phyloP scores from a whole-genome alignment of 805 yeast genomes.

The Ogataea allantospora region DNA sequence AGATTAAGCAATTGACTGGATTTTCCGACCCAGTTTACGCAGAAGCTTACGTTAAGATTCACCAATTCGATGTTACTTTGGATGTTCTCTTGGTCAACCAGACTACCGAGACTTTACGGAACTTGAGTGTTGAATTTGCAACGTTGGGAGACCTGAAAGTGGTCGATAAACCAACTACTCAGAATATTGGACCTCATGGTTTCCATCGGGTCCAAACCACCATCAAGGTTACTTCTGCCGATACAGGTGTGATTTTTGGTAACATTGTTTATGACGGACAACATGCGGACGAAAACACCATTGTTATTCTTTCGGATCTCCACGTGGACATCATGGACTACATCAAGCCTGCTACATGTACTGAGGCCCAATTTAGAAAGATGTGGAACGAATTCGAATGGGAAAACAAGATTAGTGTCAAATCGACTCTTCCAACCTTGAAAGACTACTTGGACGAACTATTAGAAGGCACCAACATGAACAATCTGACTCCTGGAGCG shows the following conservation, averaged over 20 bases:
- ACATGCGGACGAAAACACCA: slow-evolving; percentile 83
- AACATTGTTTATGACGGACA: slow-evolving; percentile 95
- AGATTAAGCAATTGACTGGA: slow-evolving; percentile 93
- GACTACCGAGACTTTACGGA: slow-evolving; percentile 85
- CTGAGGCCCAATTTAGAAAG: slow-evolving; percentile 86
- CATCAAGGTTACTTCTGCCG: slow-evolving; percentile 93
- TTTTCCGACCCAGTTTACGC: slow-evolving; percentile 97
- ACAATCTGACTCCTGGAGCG: slow-evolving; percentile 88
- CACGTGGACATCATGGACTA: slow-evolving; percentile 97
- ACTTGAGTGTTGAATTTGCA: slow-evolving; percentile 91
- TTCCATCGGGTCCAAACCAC: slow-evolving; percentile 88
- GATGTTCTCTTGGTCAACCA: slow-evolving; percentile 95
- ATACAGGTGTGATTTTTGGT: slow-evolving; percentile 97
- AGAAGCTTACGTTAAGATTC: slow-evolving; percentile 94
- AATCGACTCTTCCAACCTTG: slow-evolving; percentile 62
- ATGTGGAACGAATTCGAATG: slow-evolving; percentile 99
- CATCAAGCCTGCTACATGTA: slow-evolving; percentile 89
- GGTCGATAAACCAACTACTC: slow-evolving; percentile 84
- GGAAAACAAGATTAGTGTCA: slow-evolving; percentile 95
- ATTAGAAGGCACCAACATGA: slow-evolving; percentile 86
- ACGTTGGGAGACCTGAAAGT: slow-evolving; percentile 95
- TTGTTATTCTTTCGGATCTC: slow-evolving; percentile 90
- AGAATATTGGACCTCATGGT: slow-evolving; percentile 95
- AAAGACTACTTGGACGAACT: slow-evolving; percentile 76
- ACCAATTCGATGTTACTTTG: slow-evolving; percentile 91